Evolutionary conservation across 2,329 filamentous ascomycete species (phyloP), one percentile per base, ranked within the genome.

Genomic region (Phoma herbarum): DNA sequence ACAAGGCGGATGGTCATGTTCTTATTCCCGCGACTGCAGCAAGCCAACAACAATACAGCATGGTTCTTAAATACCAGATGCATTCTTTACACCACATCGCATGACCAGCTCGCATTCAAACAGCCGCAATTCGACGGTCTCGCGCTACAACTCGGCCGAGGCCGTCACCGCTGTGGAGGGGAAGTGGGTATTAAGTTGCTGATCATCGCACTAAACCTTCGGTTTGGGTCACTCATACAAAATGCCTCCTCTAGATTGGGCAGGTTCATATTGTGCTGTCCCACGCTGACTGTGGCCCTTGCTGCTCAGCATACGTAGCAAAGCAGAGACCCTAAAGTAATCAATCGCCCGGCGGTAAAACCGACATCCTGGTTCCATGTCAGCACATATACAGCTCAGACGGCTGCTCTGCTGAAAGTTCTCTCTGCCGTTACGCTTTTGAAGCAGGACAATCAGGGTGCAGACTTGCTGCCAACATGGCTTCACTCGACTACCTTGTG

Each of bases 401-500:
- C 23, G 8, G 41, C 31, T 28, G 50, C 39, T 37, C 29, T 28
- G 14, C 22, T 8, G 11, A 43, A 8, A 37, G 18, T 23, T 3
- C 14, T 2, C 11, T 7, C 5, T 18, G 16, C 16, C 11, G 10
- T 12, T 26, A 26, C 22, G 14, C 14, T 14, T 5, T 14, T n/a
- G 6, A 5, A 25, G 5, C 16, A 43, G n/a, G 11, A 10, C 6
- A 43, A 23, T 7, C 7, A 14, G 5, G 12, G 14, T 26, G 3
- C 4, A 26, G 7, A n/a, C 8, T n/a, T 44, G 20, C n/a, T 28
- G 22, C 39, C 42, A 26, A 51, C 9, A 57, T 57, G 46, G 10
- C 16, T 16, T 39, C 46, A 10, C 37, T 55, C 4, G 50, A 55
- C 37, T 57, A 66, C 26, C 58, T 45, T 14, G 48, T 65, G 23